Conservation (phyloP, 2,329 filamentous ascomycete genomes). For the Alternaria longipes region DNA sequence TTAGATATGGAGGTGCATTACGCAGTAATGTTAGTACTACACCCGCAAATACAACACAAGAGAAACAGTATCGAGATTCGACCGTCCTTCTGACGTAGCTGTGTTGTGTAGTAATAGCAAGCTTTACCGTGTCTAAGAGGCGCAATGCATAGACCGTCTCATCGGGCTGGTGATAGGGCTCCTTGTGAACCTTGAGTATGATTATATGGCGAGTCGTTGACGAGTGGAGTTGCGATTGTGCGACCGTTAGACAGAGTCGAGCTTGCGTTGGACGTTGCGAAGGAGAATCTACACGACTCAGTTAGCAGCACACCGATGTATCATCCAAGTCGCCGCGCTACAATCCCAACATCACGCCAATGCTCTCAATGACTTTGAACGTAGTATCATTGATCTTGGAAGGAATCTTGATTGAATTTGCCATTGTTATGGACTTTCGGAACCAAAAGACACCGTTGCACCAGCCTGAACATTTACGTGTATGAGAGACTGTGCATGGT, state of each 20-base stretch:
- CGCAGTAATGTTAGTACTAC: neutral
- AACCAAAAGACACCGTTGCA: conserved; percentile 50
- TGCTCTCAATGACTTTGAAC: conserved; percentile 36
- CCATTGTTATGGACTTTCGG: conserved; percentile 49
- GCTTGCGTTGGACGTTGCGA: neutral
- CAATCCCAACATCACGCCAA: conserved; percentile 4
- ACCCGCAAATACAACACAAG: neutral
- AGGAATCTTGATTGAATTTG: conserved; percentile 51
- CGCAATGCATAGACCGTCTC: neutral
- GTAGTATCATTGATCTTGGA: conserved; percentile 49
- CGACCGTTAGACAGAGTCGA: neutral
- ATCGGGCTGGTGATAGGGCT: neutral
- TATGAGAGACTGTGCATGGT: conserved; percentile 46
- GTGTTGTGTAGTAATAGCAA: neutral
- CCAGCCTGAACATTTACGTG: conserved; percentile 47
- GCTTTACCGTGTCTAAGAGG: neutral
- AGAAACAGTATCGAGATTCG: neutral
- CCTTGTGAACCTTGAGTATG: neutral
- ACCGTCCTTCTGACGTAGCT: neutral
- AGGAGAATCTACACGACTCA: neutral
- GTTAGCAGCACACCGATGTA: neutral
- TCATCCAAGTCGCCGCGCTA: neutral
- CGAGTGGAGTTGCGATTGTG: neutral
- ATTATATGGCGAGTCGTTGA: neutral
- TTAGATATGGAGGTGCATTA: neutral